These are phyloP conservation scores for Microcyclospora pomicola DNA, from an alignment of 2,329 filamentous ascomycete genomes.

Conservation along the genomic window DNA sequence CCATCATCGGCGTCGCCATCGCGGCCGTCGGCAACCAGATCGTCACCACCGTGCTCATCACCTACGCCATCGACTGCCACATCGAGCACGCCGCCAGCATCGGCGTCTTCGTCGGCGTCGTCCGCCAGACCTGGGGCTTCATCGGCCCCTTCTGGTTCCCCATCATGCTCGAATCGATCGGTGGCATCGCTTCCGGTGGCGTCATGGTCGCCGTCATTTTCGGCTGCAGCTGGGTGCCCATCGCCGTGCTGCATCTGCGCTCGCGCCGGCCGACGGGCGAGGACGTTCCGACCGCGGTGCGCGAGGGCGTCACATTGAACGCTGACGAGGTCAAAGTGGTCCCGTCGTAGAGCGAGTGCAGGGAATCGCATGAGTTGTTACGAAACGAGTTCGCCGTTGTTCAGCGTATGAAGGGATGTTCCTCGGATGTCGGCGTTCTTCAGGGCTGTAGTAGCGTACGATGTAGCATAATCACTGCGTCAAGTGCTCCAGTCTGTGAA, in stretches of 20 bases:
- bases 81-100: slow-evolving; percentile 39
- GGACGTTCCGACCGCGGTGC: background rate
- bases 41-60: slow-evolving; percentile 46
- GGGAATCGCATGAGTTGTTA: too few relatives aligned
- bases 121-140: slow-evolving; percentile 42
- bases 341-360: too few relatives aligned
- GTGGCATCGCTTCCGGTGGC: slow-evolving; percentile 24
- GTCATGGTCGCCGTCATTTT: slow-evolving; percentile 24
- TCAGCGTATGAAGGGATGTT: too few relatives aligned
- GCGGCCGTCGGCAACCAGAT: slow-evolving; percentile 45
- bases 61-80: slow-evolving; percentile 47
- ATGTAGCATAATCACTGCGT: too few relatives aligned
- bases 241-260: slow-evolving; percentile 10
- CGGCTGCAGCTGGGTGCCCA: slow-evolving; percentile 13
- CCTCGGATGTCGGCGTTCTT: too few relatives aligned
- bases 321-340: too few relatives aligned
- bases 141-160: slow-evolving; percentile 32
- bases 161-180: slow-evolving; percentile 26
- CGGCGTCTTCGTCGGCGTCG: slow-evolving; percentile 45
- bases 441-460: too few relatives aligned
- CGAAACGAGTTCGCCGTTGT: too few relatives aligned
- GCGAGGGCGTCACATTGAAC: too few relatives aligned
- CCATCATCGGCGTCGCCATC: slow-evolving; percentile 34
- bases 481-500: too few relatives aligned
- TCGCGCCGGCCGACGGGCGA: slow-evolving; percentile 5